Percentiles rank a stretch among this genome's conserved stretches.
Evolutionary conservation across 148 eudicot species (phyloP).

Genomic region (Diospyros lotus): DNA sequence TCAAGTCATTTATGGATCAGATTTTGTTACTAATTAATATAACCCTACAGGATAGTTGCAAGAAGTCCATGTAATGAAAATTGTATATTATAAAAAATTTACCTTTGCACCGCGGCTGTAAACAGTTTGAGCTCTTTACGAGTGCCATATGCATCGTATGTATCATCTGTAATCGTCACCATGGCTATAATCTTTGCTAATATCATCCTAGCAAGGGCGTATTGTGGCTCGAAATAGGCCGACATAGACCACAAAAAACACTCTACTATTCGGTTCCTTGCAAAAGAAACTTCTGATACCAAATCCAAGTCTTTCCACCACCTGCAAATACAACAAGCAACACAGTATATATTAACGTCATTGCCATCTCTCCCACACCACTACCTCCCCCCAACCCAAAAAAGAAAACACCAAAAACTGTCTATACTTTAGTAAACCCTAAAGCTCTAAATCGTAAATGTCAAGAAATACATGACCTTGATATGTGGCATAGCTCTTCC

Average conservation of each 20-base stretch:
- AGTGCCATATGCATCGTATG: constrained; percentile 44
- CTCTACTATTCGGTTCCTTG: constrained; percentile 38
- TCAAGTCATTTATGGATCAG: too few species aligned
- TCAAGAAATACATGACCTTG: constrained; percentile 15
- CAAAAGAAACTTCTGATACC: constrained; percentile 22
- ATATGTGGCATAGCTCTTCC: constrained; percentile 17
- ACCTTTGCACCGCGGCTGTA: constrained; percentile 38
- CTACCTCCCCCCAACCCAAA: too few species aligned
- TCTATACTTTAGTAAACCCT: background rate
- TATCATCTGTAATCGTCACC: constrained; percentile 36
- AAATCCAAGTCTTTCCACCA: constrained; percentile 39
- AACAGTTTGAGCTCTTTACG: constrained; percentile 31
- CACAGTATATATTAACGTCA: background rate
- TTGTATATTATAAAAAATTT: too few species aligned
- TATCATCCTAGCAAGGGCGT: constrained; percentile 19
- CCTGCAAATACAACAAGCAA: constrained; percentile 13
- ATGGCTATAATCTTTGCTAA: constrained; percentile 23
- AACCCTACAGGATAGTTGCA: background rate
- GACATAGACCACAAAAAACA: constrained; percentile 32
- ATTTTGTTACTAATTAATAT: background rate
- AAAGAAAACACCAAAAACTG: background rate
- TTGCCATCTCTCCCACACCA: too few species aligned
- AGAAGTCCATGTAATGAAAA: too few species aligned
- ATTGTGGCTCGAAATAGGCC: constrained; percentile 29
- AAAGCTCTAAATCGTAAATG: background rate